Evolutionary conservation across 2,329 filamentous ascomycete genomes (phyloP).

Genomic region (Epicoccum sorghinum): DNA sequence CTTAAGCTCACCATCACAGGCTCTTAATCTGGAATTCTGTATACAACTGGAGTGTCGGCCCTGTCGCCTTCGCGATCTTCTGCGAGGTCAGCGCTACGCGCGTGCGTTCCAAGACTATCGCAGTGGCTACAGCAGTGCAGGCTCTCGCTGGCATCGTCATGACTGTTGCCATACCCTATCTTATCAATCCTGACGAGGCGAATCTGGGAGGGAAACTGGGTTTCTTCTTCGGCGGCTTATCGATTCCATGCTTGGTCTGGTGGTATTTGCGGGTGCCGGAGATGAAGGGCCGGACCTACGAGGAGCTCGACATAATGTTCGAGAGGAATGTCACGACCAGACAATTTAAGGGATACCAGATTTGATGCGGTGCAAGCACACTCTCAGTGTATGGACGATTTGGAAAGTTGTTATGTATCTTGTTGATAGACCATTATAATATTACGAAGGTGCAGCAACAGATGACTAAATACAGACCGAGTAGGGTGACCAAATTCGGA

Average conservation of each 20-base stretch:
- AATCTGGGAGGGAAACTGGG: conserved; percentile 49
- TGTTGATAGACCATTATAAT: too few relatives aligned
- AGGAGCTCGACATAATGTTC: conserved; percentile 49
- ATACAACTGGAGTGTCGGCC: conserved; percentile 84
- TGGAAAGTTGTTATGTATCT: too few relatives aligned
- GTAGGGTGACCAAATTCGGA: too few relatives aligned
- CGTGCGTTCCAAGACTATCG: conserved; percentile 78
- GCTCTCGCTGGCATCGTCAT: conserved; percentile 43
- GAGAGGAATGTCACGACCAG: conserved; percentile 28
- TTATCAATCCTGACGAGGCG: conserved; percentile 49
- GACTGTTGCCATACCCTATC: conserved; percentile 46
- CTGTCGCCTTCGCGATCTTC: conserved; percentile 84
- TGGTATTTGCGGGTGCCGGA: conserved; percentile 48
- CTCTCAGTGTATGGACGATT: too few relatives aligned
- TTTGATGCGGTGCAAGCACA: background rate
- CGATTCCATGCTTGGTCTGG: conserved; percentile 37
- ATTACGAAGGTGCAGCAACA: too few relatives aligned
- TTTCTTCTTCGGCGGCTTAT: conserved; percentile 48
- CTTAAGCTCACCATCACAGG: conserved; percentile 6
- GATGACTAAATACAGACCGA: too few relatives aligned
- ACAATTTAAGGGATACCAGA: conserved; percentile 13
- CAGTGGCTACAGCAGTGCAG: conserved; percentile 64
- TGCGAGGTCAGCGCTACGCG: conserved; percentile 76
- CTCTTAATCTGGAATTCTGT: conserved; percentile 53
- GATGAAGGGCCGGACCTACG: conserved; percentile 46